Percentiles rank a stretch among this genome's conserved stretches.
These are phyloP conservation scores for Aspergillus viridinutans DNA, from an alignment of 2,329 filamentous ascomycete species.

Conservation along the genomic window DNA sequence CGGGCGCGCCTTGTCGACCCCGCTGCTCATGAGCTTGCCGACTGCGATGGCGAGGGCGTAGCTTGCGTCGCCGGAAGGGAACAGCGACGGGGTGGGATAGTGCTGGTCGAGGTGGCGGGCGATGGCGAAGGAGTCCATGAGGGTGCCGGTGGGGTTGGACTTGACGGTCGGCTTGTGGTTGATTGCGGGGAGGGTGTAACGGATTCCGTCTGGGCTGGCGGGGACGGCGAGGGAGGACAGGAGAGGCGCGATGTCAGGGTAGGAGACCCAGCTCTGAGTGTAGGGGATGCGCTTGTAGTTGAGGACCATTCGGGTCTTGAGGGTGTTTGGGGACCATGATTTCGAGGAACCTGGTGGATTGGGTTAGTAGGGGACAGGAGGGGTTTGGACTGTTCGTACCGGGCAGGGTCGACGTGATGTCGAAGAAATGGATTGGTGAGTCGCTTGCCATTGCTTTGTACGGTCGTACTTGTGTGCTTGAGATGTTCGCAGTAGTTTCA, in stretches of 20 bases:
- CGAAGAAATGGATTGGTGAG: slow-evolving; percentile 32
- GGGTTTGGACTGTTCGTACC: slow-evolving; percentile 12
- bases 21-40: slow-evolving; percentile 7
- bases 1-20: neutral
- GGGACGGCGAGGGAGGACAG: slow-evolving; percentile 20
- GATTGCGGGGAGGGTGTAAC: slow-evolving; percentile 34
- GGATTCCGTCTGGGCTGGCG: slow-evolving; percentile 11
- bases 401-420: slow-evolving; percentile 26
- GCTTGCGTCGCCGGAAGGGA: slow-evolving; percentile 32
- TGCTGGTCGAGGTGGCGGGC: slow-evolving; percentile 27
- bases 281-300: slow-evolving; percentile 27
- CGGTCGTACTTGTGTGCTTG: neutral
- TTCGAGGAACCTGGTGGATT: slow-evolving; percentile 20
- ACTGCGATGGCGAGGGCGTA: slow-evolving; percentile 27
- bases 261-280: slow-evolving; percentile 24
- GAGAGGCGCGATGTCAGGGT: slow-evolving; percentile 26
- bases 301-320: slow-evolving; percentile 20
- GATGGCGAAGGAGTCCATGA: slow-evolving; percentile 34
- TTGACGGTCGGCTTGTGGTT: slow-evolving; percentile 22
- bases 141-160: slow-evolving; percentile 21
- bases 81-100: slow-evolving; percentile 27
- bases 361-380: neutral
- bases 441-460: slow-evolving; percentile 14
- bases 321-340: slow-evolving; percentile 28
- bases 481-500: neutral